Base-by-base conservation (phyloP, 2,329 filamentous ascomycete species). In the Elsinoe ampelina region DNA sequence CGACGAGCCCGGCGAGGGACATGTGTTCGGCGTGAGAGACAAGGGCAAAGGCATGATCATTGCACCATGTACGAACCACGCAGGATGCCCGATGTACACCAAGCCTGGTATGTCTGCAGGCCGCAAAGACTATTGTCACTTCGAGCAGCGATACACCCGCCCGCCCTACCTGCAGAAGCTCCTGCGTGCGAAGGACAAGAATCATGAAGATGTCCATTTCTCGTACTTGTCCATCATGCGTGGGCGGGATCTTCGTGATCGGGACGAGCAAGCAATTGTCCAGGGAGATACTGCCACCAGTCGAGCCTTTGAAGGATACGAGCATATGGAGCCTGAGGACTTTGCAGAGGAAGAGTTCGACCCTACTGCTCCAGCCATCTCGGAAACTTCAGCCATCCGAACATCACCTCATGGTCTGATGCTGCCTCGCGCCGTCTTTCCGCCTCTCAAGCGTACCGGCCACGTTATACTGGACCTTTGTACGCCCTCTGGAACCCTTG, bases 391-490 rank as follows among this genome's bases (percentile, higher is more conserved):
- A 48, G 54, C 26, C 26, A 35, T 34, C 11, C 42, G 8, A 32
- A 55, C 32, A 13, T 17, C 57, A 1, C 66, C 66, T 12, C 61
- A 66, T 22, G 73, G 86, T 36, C 79, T 90, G 10, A 79, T 84
- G 0, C 82, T 97, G 0, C 93, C 93, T 0, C 84, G 93, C 13
- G 75, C 85, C 26, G 77, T 98, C 43, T 76, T 91, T 26, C 82
- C 86, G 0, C 89, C 93, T 0, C 76, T 98, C 59, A 98, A 98
- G 75, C 83, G 89, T 20, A 83, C 83, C 38, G 89, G 90, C 0
- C 93, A 98, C 68, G 85, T 97, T 42, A 89, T 86, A 13, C 75
- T 98, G 26, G 93, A 98, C 67, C 69, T 97, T 2, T 98, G 93
- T 76, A 97, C 93, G 0, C 86, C 92, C 0, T 79, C 82, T 0